Percentiles rank a stretch among this genome's conserved stretches.
phyloP scores from a whole-genome alignment of 2,329 filamentous ascomycete genomes.

The Whalleya microplaca region DNA sequence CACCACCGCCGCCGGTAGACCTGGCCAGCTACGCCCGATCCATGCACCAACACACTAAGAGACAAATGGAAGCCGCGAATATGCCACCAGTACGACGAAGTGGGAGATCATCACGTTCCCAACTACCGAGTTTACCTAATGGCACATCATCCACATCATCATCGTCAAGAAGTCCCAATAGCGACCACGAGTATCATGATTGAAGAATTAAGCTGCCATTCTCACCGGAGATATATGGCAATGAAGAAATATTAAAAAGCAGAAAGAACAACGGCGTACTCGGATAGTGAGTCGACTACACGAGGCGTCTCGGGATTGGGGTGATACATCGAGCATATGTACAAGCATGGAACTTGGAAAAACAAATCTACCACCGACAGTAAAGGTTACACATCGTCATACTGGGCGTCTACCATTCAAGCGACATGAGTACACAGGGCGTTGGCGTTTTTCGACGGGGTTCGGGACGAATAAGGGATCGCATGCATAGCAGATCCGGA shows the following conservation, averaged over 20 bases:
- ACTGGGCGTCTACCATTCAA: too few relatives aligned
- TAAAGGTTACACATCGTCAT: neutral
- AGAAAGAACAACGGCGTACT: too few relatives aligned
- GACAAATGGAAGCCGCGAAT: slow-evolving; percentile 64
- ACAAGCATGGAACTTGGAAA: neutral
- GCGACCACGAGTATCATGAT: slow-evolving; percentile 34
- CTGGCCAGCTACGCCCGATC: slow-evolving; percentile 55
- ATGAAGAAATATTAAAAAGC: too few relatives aligned
- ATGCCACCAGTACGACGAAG: slow-evolving; percentile 46
- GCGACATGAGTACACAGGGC: too few relatives aligned
- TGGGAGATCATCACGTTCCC: slow-evolving; percentile 16
- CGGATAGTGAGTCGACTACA: neutral
- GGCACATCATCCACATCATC: slow-evolving; percentile 28
- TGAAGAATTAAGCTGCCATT: slow-evolving; percentile 7
- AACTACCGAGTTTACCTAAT: slow-evolving; percentile 30
- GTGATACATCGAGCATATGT: neutral
- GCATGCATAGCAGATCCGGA: neutral
- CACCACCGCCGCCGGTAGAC: slow-evolving; percentile 35
- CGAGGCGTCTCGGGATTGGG: neutral
- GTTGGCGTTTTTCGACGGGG: neutral
- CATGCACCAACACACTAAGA: slow-evolving; percentile 69
- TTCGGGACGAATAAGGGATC: neutral
- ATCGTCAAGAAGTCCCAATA: slow-evolving; percentile 19
- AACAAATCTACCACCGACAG: neutral
- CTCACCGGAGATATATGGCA: too few relatives aligned